Conservation (phyloP, 1,284 basidiomycete genomes). For the Ceratobasidium sp. region DNA sequence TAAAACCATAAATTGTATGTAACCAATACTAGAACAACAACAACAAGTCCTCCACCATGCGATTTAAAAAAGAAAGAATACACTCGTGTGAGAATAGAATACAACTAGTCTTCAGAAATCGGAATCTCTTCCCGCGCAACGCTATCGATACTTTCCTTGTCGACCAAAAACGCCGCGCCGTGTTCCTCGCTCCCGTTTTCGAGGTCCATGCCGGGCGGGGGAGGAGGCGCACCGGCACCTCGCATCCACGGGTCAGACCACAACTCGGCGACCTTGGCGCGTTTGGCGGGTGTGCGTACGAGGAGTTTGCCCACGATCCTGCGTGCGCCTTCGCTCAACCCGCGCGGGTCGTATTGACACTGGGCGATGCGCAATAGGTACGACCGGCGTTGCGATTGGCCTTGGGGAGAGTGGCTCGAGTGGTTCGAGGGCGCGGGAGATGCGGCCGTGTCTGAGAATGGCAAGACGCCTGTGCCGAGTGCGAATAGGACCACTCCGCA, state of each 20-base stretch:
- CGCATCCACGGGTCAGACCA: conserved; percentile 74
- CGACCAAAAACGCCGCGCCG: conserved; percentile 36
- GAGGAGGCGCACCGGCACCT: conserved; percentile 42
- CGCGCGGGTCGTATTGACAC: conserved; percentile 77
- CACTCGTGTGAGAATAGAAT: background rate
- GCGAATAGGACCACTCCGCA: conserved; percentile 85
- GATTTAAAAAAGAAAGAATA: background rate
- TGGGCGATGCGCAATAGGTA: conserved; percentile 76
- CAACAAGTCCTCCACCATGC: no score
- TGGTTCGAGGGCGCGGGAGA: conserved; percentile 22
- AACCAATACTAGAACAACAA: background rate
- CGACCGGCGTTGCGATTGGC: conserved; percentile 43
- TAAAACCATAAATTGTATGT: no score
- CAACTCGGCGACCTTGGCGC: conserved; percentile 64
- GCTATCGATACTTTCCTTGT: conserved; percentile 37
- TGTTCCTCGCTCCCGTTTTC: conserved; percentile 5
- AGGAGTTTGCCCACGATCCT: conserved; percentile 67
- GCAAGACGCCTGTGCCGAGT: conserved; percentile 67
- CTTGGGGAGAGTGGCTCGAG: conserved; percentile 4
- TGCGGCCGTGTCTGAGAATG: conserved; percentile 58
- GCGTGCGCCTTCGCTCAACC: conserved; percentile 55
- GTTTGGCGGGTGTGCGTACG: conserved; percentile 68
- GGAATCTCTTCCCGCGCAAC: conserved; percentile 38
- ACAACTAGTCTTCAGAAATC: background rate
- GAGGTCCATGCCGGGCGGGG: conserved; percentile 26